Evolutionary conservation across 2,329 filamentous ascomycete genomes (phyloP).

Genomic region (Lecanosticta acicola): DNA sequence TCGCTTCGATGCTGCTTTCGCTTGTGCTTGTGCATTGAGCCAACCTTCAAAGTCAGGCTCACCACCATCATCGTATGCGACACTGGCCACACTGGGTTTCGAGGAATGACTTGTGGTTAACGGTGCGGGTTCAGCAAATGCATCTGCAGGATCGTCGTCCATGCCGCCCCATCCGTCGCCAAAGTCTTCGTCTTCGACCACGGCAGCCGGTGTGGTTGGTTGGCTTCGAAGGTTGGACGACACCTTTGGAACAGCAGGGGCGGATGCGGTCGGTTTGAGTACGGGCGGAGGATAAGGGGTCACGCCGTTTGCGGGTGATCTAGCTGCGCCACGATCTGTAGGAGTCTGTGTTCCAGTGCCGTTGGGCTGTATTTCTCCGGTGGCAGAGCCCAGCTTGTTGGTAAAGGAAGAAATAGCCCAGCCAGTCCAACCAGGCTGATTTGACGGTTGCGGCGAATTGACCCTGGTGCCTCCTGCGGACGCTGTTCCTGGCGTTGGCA

Average conservation of each 20-base stretch:
- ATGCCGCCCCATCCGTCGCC: conserved; percentile 67
- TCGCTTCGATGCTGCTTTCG: conserved; percentile 61
- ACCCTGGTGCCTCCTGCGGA: conserved; percentile 56
- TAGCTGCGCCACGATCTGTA: conserved; percentile 38
- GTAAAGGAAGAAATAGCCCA: conserved; percentile 99
- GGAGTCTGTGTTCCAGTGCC: conserved; percentile 35
- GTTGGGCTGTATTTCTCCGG: conserved; percentile 73
- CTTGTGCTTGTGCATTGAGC: conserved; percentile 76
- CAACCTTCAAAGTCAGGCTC: conserved; percentile 96
- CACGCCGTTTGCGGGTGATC: conserved; percentile 37
- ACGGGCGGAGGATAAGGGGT: conserved; percentile 31
- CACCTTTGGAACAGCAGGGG: conserved; percentile 26
- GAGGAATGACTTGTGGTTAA: conserved; percentile 30
- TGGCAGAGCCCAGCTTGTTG: conserved; percentile 79
- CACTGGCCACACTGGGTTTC: conserved; percentile 25
- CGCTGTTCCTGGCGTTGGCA: conserved; percentile 58
- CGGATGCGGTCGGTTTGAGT: conserved; percentile 20
- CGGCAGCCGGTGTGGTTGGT: conserved; percentile 13
- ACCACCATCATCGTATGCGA: conserved; percentile 69
- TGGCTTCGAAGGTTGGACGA: conserved; percentile 26
- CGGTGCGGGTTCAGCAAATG: conserved; percentile 11
- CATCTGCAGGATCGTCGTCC: conserved; percentile 37
- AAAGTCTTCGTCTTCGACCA: conserved; percentile 44
- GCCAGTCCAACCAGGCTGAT: conserved; percentile 66
- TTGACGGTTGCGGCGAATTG: conserved; percentile 60